Evolutionary conservation across 2,329 filamentous ascomycete species (phyloP), one percentile per base, ranked within the genome.

Genomic region (Lachnellula willkommii): DNA sequence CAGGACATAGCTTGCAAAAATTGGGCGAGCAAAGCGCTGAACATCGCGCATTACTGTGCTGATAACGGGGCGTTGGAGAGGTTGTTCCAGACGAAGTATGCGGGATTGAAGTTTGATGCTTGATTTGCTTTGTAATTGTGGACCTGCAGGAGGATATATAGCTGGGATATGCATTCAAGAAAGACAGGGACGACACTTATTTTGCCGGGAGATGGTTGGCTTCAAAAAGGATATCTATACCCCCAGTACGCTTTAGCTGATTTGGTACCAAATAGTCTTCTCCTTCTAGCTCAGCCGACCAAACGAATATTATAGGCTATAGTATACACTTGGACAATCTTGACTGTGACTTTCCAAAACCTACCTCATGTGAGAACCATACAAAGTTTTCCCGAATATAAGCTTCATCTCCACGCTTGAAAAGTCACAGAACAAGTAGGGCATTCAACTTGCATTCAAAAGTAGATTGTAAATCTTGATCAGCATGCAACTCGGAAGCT

Each of bases 1-100:
- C 77, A 87, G 24, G 78, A 82, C 54, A 75, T 74, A 4, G 70
- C 72, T 1, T 84, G 83, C 48, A 79, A 76, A 59, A 68, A 70
- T n/a, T 69, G 67, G 67, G 69, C 68, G 3, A 63, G 55, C 4
- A 70, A 70, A 46, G 67, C 70, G 15, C 52, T 71, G 20, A 66
- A 66, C 32, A 63, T 71, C 47, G 65, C 69, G 8, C 63, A 65
- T 40, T 66, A 60, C 37, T 66, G 62, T 51, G 28, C 49, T 7
- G 69, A 71, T 62, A 59, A 57, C 2, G 69, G 69, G 0, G 59
- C 45, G 14, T 51, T 71, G 54, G 57, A 66, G 54, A 57, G 52
- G 11, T 36, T 66, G 26, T 56, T 70, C 36, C 63, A 69, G 49
- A 62, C 53, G 39, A 69, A 66, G 53, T 54, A 66, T 17, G 42